phyloP scores from a whole-genome alignment of 2,329 filamentous ascomycete genomes.

The Penicillium sp. region DNA sequence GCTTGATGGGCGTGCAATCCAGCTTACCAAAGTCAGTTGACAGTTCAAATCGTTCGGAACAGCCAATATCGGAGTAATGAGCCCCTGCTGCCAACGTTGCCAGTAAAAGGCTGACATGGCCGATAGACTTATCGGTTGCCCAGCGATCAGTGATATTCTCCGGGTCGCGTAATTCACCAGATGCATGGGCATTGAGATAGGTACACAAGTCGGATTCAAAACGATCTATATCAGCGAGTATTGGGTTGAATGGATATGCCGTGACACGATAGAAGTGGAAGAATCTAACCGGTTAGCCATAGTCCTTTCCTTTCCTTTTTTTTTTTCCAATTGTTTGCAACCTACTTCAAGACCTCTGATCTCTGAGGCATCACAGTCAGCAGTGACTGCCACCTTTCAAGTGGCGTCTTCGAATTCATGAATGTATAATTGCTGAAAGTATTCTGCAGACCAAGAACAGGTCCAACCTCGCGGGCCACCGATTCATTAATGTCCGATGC shows the following conservation, averaged over 20 bases:
- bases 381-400: conserved; percentile 27
- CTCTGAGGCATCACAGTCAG: conserved; percentile 25
- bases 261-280: conserved; percentile 32
- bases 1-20: too few species aligned
- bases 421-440: conserved; percentile 32
- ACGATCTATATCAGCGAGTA: conserved; percentile 28
- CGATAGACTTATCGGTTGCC: conserved; percentile 25
- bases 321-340: neutral
- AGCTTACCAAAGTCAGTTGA: conserved; percentile 29
- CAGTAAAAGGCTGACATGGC: conserved; percentile 29
- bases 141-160: conserved; percentile 23
- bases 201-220: conserved; percentile 32
- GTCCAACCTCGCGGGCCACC: conserved; percentile 27
- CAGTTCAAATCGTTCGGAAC: conserved; percentile 24
- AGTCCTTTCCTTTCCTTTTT: neutral
- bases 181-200: conserved; percentile 27
- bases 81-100: conserved; percentile 31
- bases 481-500: conserved; percentile 28
- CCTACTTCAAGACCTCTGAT: conserved; percentile 28
- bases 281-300: conserved; percentile 18
- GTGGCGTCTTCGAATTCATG: conserved; percentile 26
- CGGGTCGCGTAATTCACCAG: conserved; percentile 21
- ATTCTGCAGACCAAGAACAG: conserved; percentile 33
- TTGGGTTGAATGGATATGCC: conserved; percentile 33
- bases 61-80: conserved; percentile 32